Base-by-base conservation (phyloP, 768 basidiomycete genomes). In the Suillus clintonianus region DNA sequence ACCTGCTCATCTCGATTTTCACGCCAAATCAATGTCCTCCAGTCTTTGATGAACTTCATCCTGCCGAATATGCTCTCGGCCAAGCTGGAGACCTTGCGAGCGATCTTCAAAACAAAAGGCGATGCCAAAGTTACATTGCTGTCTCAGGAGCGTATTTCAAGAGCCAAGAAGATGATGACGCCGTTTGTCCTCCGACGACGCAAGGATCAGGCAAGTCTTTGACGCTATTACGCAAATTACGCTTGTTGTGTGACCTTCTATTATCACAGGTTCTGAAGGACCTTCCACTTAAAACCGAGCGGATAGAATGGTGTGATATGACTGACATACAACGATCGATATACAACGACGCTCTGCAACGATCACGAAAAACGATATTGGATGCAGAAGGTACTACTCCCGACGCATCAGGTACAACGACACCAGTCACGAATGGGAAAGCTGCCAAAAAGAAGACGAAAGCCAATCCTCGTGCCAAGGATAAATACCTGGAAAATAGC, bases 161-260 rank as follows among this genome's bases (percentile, higher is more conserved):
- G 96, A 65, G 97, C 97, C 7, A 97, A 98, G 79, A 95, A 94
- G 75, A 98, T 99, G 95, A 95, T 99, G 92, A 97, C 95, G 8
- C 97, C 97, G 0, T 99, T 99, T 74, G 96, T 99, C 27, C 82
- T 99, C 22, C 90, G 97, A n/a, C 86, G 97, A 63, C 86, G 96
- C 69, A 99, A 99, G 78, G 95, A 96, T 70, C 95, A 97, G 80
- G 92, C 87, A 70, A 56, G 80, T 65, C 19, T 5, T 17, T 15
- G n/a, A 36, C 27, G 19, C 34, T 32, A 48, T 14, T 17, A 10
- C 24, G 47, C 47, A 15, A 48, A 27, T 51, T 22, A 45, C 53
- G 22, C 39, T 22, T 8, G 27, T 14, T 55, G 37, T 60, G 47
- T 60, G 37, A 41, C 59, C 34, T 61, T 36, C 42, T 22, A n/a